Percentiles rank a stretch among this genome's conserved stretches.
Conservation (phyloP, 2,329 filamentous ascomycete genomes). For the Scedosporium minutisporum region DNA sequence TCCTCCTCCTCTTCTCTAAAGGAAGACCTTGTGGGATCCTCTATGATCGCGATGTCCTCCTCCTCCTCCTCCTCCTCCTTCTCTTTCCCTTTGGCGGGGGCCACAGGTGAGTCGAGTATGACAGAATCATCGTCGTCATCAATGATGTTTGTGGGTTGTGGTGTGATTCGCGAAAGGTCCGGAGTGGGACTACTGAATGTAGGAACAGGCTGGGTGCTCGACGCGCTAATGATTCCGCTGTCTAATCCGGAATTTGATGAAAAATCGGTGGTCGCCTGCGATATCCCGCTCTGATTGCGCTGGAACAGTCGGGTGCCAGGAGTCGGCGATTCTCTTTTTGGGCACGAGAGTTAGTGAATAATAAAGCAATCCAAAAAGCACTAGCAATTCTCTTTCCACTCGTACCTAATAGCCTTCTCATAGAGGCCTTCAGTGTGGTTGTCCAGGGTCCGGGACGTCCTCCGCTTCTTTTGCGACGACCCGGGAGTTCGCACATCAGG, state of each 20-base stretch:
- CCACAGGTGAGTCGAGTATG: background rate
- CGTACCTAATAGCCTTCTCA: background rate
- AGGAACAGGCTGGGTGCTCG: background rate
- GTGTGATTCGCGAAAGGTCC: background rate
- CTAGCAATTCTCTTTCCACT: background rate
- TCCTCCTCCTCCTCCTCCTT: conserved; percentile 16
- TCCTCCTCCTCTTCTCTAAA: conserved; percentile 20
- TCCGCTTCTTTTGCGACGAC: conserved; percentile 4
- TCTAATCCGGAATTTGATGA: background rate
- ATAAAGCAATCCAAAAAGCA: background rate
- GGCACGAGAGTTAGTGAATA: background rate
- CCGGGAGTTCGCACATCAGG: background rate
- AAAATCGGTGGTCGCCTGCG: background rate
- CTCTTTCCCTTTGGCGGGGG: background rate
- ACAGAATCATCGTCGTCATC: conserved; percentile 1
- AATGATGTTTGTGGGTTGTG: background rate
- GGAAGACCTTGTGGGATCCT: conserved; percentile 7
- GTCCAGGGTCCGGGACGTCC: background rate
- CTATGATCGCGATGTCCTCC: conserved; percentile 13
- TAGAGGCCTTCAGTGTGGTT: background rate
- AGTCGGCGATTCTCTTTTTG: background rate
- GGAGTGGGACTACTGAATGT: background rate
- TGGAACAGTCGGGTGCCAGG: background rate
- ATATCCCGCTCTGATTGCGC: background rate
- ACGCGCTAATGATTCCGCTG: background rate